Evolutionary conservation across 202 grass and related monocot species (phyloP), one percentile per base, ranked within the genome.

Genomic region (Carex arenaria): DNA sequence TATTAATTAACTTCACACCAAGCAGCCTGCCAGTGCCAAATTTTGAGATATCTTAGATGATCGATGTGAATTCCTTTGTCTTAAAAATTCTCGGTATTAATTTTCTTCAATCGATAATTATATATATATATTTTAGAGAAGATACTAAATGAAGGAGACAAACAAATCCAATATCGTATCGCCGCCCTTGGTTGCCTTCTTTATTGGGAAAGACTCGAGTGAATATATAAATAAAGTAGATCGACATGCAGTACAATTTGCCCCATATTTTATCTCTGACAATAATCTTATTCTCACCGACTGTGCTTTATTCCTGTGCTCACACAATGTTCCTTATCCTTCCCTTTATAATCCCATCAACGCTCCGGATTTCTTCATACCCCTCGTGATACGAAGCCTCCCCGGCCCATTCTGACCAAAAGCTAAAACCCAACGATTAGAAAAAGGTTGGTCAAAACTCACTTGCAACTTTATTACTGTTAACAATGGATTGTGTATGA

Each of bases 111-210:
- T 26, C 26, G 26, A 26, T 26, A 26, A 26, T 26, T 26, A 26
- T 26, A 26, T 26, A 26, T 26, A 26, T 26, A 40, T 40, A 40
- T 40, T 40, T 40, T 40, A 7, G 7, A 26, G 9, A 63, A 63
- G 10, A 49, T 49, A 49, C n/a, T 53, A 74, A 54, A 28, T 74
- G 11, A 53, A 90, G 14, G 77, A 63, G 64, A 81, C 68, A 43
- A 84, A 26, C 40, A 38, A 51, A 49, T 85, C 81, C 75, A 52
- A 90, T 72, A 26, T 23, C 40, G 68, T 72, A 72, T 72, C 68
- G 68, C 68, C 42, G 68, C 68, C 68, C 40, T 72, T 82, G 75
- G 51, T 84, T 28, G 52, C 23, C 76, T 83, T 87, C 85, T 85
- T 87, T 87, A 87, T 78, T 19, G 84, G 60, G 53, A 90, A 74